These are phyloP conservation scores for Colletotrichum sidae DNA, from an alignment of 2,329 filamentous ascomycete genomes.

Conservation along the genomic window DNA sequence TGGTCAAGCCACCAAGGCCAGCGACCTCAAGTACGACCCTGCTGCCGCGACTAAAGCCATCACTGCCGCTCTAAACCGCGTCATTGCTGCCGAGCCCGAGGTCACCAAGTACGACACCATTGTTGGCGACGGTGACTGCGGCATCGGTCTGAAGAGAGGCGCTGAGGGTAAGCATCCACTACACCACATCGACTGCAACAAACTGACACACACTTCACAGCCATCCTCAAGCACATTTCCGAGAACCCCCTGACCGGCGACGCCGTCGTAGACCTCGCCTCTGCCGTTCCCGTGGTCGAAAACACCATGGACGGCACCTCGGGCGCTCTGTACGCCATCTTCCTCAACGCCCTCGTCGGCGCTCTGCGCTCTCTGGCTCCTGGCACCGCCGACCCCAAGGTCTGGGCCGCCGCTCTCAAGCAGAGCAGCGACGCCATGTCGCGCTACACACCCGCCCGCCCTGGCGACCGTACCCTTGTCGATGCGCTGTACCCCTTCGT, in stretches of 20 bases:
- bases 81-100: constrained; percentile 76
- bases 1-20: constrained; percentile 52
- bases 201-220: constrained; percentile 48
- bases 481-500: constrained; percentile 93
- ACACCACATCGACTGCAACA: not conserved
- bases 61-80: constrained; percentile 66
- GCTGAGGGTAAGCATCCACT: constrained; percentile 71
- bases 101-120: constrained; percentile 82
- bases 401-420: constrained; percentile 75
- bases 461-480: constrained; percentile 89
- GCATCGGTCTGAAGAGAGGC: constrained; percentile 85
- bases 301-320: constrained; percentile 72
- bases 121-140: constrained; percentile 92
- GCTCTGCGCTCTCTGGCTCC: constrained; percentile 60
- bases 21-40: constrained; percentile 66
- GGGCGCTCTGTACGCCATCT: constrained; percentile 79
- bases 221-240: constrained; percentile 63
- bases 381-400: constrained; percentile 52
- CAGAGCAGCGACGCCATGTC: constrained; percentile 77
- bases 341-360: constrained; percentile 85
- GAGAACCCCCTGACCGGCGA: constrained; percentile 61
- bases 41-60: constrained; percentile 63
- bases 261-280: constrained; percentile 63
- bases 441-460: constrained; percentile 89
- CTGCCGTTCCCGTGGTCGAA: constrained; percentile 67